Percentiles rank a stretch among this genome's conserved stretches.
These are phyloP conservation scores for Naumovozyma castellii DNA, from an alignment of 805 yeast genomes.

Conservation along the genomic window DNA sequence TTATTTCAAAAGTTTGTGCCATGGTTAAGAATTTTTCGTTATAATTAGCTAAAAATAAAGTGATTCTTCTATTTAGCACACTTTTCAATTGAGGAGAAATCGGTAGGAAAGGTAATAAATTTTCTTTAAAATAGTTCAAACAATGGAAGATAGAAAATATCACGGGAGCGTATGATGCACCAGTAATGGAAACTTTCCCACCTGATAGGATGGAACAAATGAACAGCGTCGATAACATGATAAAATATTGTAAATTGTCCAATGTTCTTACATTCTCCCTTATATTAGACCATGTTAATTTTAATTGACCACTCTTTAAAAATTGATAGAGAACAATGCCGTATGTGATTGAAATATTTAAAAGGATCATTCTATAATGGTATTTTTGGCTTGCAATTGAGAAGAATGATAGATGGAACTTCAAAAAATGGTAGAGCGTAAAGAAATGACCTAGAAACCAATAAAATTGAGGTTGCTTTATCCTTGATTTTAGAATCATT, in stretches of 20 bases:
- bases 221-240: slow-evolving; percentile 34
- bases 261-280: slow-evolving; percentile 24
- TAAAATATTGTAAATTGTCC: slow-evolving; percentile 58
- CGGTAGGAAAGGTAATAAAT: slow-evolving; percentile 45
- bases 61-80: slow-evolving; percentile 26
- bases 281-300: slow-evolving; percentile 29
- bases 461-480: slow-evolving; percentile 50
- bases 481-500: slow-evolving; percentile 16
- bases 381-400: slow-evolving; percentile 25
- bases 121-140: slow-evolving; percentile 46
- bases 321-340: slow-evolving; percentile 53
- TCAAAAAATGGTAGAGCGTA: slow-evolving; percentile 34
- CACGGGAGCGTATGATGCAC: slow-evolving; percentile 50
- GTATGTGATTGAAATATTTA: slow-evolving; percentile 51
- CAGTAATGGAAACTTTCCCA: slow-evolving; percentile 30
- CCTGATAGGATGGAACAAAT: slow-evolving; percentile 37
- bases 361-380: slow-evolving; percentile 36
- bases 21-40: slow-evolving; percentile 36
- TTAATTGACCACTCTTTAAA: slow-evolving; percentile 35
- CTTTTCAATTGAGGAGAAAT: slow-evolving; percentile 15
- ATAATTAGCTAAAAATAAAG: slow-evolving; percentile 30
- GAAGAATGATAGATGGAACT: slow-evolving; percentile 37
- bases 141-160: slow-evolving; percentile 59
- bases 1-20: slow-evolving; percentile 42
- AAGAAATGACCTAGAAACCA: slow-evolving; percentile 60